Base-by-base conservation (phyloP, 208 protist genomes). In the Leishmania amazonensis region DNA sequence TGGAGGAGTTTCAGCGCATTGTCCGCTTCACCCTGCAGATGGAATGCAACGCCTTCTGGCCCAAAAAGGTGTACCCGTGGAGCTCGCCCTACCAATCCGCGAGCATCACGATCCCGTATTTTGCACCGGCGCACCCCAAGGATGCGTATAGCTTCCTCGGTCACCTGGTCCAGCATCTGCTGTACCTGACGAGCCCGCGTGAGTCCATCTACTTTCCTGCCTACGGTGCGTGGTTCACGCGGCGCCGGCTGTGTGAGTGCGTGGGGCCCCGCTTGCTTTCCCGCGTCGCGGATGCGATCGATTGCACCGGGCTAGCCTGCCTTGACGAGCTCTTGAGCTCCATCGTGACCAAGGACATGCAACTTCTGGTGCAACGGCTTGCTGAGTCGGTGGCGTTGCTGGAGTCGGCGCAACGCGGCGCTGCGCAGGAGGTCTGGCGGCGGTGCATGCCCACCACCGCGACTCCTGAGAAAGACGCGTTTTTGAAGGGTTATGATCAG, bases 1-100 rank as follows among this genome's bases (percentile, higher is more conserved):
- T 99, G 81, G 98, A 99, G 80, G 99, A 99, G 86, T 98, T 99
- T 73, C 90, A 93, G 15, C 91, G 98, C 62, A 98, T 99, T 64
- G 88, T 99, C 21, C 95, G 98, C 83, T 99, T 98, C 81, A 98
- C 99, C 81, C 94, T 99, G 17, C 98, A 99, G 86, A 99, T 99
- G 91, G 98, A 99, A 89, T 98, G 96, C 85, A 99, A 99, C 88
- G 83, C 80, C 6, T 99, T 99, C 81, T 89, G 99, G 65, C 97
- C 95, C 49, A 98, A 95, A 72, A 98, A 99, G 80, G 76, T 99
- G 2, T 98, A 94, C 82, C 85, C 88, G 45, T 98, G 94, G 94
- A 89, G 90, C 57, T 97, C 94, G 9, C 80, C 83, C 21, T 99
- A 97, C 85, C 98, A 99, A 85, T 98, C 92, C 21, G 81, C 87